Evolutionary conservation across 2,329 filamentous ascomycete genomes (phyloP).

Genomic region (Emmonsia crescens): DNA sequence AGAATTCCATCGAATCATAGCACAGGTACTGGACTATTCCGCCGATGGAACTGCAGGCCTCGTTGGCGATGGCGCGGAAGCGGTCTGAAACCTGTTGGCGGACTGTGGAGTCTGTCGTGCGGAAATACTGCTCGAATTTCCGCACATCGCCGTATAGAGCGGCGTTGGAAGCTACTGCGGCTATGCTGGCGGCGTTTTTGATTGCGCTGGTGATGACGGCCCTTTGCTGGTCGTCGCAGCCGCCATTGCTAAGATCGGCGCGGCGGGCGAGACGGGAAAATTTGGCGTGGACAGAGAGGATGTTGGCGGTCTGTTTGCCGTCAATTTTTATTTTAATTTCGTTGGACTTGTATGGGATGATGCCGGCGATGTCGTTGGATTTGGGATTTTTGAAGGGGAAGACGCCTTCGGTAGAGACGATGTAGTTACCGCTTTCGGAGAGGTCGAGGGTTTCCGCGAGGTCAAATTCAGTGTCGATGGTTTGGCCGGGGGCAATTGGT

Average conservation of each 20-base stretch:
- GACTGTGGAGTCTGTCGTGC: background rate
- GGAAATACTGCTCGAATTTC: background rate
- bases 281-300: background rate
- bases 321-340: background rate
- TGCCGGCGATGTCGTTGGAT: background rate
- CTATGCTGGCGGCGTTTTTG: background rate
- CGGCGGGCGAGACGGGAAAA: background rate
- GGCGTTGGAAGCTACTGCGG: background rate
- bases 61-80: background rate
- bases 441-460: conserved; percentile 10
- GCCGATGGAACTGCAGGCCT: background rate
- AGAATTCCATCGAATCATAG: background rate
- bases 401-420: conserved; percentile 5
- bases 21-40: background rate
- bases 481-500: conserved; percentile 6
- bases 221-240: background rate
- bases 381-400: conserved; percentile 5
- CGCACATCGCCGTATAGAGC: background rate
- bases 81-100: background rate
- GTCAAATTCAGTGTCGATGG: conserved; percentile 7
- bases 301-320: background rate
- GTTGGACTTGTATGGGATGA: background rate
- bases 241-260: background rate
- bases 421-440: conserved; percentile 5
- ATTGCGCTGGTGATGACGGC: background rate